These are phyloP conservation scores for Rhodotorula diobovata DNA, from an alignment of 768 basidiomycete genomes.

Conservation along the genomic window DNA sequence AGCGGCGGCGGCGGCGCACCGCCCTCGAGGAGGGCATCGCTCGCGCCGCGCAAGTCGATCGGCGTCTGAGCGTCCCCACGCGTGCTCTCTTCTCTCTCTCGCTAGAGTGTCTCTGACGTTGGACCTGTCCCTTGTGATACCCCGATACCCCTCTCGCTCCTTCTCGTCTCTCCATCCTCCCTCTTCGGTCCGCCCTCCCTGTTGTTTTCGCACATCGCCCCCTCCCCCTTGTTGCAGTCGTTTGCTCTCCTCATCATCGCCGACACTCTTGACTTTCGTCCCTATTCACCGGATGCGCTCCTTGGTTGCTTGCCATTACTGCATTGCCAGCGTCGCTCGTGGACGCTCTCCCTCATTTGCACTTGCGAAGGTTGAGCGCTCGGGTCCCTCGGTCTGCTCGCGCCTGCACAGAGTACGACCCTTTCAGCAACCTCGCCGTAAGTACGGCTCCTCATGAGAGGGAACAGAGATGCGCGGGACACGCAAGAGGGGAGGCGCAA, in stretches of 20 bases:
- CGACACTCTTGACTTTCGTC: neutral
- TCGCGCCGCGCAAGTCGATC: constrained; percentile 22
- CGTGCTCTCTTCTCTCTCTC: neutral
- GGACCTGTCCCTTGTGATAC: neutral
- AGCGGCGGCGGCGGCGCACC: no score
- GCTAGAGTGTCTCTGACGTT: neutral
- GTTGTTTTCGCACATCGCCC: neutral
- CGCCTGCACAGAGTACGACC: no score
- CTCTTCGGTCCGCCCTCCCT: neutral
- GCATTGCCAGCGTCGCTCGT: neutral
- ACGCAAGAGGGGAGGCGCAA: no score
- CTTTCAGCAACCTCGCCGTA: no score
- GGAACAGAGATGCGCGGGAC: no score
- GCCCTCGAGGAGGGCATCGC: neutral
- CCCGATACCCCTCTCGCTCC: neutral
- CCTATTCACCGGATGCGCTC: neutral
- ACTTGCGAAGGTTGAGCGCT: neutral
- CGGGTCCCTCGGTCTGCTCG: no score
- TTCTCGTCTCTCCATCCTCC: neutral
- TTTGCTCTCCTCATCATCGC: neutral
- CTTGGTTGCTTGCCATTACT: neutral
- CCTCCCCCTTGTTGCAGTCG: neutral
- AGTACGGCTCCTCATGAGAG: no score
- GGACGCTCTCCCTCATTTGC: no score
- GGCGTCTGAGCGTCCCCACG: constrained; percentile 3